Evolutionary conservation across 2,329 filamentous ascomycete species (phyloP).

Genomic region (Aspergillus persii): DNA sequence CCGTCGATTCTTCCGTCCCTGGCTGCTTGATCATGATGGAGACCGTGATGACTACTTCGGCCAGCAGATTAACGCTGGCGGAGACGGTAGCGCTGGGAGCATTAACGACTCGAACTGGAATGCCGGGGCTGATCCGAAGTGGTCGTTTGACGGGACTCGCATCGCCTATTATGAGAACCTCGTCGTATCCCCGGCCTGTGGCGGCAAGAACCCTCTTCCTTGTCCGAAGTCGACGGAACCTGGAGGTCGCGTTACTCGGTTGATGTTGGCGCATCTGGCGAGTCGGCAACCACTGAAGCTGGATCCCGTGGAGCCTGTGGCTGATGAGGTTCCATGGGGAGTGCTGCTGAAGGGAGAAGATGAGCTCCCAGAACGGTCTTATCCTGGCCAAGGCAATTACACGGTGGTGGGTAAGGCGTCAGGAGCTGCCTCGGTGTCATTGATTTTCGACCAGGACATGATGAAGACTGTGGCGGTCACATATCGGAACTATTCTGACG

Average conservation of each 20-base stretch:
- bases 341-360: slow-evolving; percentile 8
- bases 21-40: slow-evolving; percentile 44
- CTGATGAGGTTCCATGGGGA: slow-evolving; percentile 21
- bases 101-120: slow-evolving; percentile 52
- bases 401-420: slow-evolving; percentile 13
- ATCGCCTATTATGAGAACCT: slow-evolving; percentile 46
- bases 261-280: slow-evolving; percentile 44
- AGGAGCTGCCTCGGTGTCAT: slow-evolving; percentile 10
- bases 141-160: slow-evolving; percentile 38
- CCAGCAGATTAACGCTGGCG: slow-evolving; percentile 43
- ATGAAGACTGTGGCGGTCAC: slow-evolving; percentile 31
- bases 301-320: slow-evolving; percentile 22
- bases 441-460: slow-evolving; percentile 1
- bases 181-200: slow-evolving; percentile 42
- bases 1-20: slow-evolving; percentile 49
- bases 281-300: slow-evolving; percentile 28
- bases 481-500: slow-evolving; percentile 41
- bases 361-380: background rate
- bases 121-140: slow-evolving; percentile 43
- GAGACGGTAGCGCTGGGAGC: slow-evolving; percentile 33
- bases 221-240: slow-evolving; percentile 42
- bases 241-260: slow-evolving; percentile 38
- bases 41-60: slow-evolving; percentile 48
- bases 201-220: slow-evolving; percentile 43
- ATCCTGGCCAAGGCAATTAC: slow-evolving; percentile 11